phyloP scores from a whole-genome alignment of 768 basidiomycete genomes.

The Favolaschia claudopus region DNA sequence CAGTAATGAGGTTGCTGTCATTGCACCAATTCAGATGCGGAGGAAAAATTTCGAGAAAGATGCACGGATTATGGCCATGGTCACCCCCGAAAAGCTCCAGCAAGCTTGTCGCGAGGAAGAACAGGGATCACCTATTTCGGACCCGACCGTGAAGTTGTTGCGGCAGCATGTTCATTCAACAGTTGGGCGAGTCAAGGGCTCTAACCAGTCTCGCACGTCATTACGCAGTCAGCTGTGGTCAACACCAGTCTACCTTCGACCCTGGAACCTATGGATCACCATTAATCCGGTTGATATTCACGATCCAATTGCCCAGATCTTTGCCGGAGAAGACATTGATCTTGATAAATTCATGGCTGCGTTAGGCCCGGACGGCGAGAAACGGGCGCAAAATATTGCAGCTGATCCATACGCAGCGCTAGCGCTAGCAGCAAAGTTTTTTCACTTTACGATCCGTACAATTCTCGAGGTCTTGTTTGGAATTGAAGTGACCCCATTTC shows the following conservation, averaged over 20 bases:
- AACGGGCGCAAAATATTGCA: constrained; percentile 41
- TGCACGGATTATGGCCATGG: too few relatives aligned
- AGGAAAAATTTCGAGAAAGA: too few relatives aligned
- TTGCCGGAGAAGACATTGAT: constrained; percentile 46
- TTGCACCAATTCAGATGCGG: too few relatives aligned
- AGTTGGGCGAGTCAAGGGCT: constrained; percentile 26
- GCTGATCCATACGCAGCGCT: constrained; percentile 46
- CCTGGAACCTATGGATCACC: constrained; percentile 48
- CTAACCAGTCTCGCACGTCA: constrained; percentile 28
- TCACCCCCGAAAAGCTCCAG: too few relatives aligned
- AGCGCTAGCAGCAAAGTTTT: constrained; percentile 49
- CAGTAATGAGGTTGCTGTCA: too few relatives aligned
- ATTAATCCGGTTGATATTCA: constrained; percentile 50
- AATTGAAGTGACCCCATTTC: constrained; percentile 35
- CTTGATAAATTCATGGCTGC: constrained; percentile 38
- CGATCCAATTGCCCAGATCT: constrained; percentile 50
- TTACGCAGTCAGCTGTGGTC: constrained; percentile 42
- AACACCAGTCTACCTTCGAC: constrained; percentile 30
- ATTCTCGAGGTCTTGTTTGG: constrained; percentile 42
- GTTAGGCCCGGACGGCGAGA: constrained; percentile 29
- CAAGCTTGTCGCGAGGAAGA: too few relatives aligned
- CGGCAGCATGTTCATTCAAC: constrained; percentile 28
- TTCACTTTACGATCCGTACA: constrained; percentile 40
- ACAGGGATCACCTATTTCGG: constrained; percentile 14
- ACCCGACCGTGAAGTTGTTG: constrained; percentile 29